phyloP scores from a whole-genome alignment of 129 eudicot species.

The Flaveria trinervia region DNA sequence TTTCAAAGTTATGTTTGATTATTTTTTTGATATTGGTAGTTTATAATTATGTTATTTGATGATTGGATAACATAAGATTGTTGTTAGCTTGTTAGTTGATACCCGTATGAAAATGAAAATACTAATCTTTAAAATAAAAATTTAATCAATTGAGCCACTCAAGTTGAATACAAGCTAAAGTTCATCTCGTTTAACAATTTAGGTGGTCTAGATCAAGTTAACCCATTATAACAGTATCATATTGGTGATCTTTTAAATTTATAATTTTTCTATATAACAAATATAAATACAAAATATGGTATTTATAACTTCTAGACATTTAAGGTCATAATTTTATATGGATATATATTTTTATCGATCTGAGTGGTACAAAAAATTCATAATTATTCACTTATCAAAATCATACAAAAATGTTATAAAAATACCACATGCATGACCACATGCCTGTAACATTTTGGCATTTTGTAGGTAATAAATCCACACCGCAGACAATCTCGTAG shows the following conservation, averaged over 20 bases:
- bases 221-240: background rate
- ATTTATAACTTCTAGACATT: background rate
- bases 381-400: background rate
- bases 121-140: too few relatives aligned
- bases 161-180: background rate
- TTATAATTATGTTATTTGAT: background rate
- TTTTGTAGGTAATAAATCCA: constrained; percentile 32
- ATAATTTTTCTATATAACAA: background rate
- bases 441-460: background rate
- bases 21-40: background rate
- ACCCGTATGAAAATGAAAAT: background rate
- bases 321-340: background rate
- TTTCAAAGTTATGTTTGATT: too few relatives aligned
- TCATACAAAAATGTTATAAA: background rate
- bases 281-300: background rate
- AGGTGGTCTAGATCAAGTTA: background rate
- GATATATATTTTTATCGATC: background rate
- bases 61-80: background rate
- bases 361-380: background rate
- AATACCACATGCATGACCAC: background rate
- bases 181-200: background rate
- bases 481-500: background rate
- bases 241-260: background rate
- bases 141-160: too few relatives aligned
- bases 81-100: background rate